Conservation (phyloP, 148 eudicot genomes). For the Fagopyrum tataricum region DNA sequence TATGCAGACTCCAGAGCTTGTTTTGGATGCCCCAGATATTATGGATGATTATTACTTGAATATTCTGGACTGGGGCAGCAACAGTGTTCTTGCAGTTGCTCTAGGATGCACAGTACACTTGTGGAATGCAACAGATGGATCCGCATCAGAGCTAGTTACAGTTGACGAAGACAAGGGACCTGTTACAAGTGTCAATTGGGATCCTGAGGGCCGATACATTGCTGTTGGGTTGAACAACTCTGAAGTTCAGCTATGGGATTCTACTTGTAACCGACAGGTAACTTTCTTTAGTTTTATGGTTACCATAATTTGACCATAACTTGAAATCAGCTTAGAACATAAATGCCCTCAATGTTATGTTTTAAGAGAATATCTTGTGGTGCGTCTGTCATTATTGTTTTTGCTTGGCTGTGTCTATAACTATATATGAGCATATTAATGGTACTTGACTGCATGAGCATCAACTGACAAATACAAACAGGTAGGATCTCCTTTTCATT, state of each 20-base stretch:
- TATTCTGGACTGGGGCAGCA: slow-evolving; percentile 84
- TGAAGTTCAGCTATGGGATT: slow-evolving; percentile 95
- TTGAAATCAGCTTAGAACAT: too few relatives aligned
- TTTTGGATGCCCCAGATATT: slow-evolving; percentile 88
- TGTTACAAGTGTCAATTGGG: slow-evolving; percentile 93
- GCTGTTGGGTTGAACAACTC: slow-evolving; percentile 80
- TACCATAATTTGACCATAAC: too few relatives aligned
- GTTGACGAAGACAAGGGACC: slow-evolving; percentile 87
- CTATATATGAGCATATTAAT: too few relatives aligned
- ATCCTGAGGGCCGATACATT: slow-evolving; percentile 87
- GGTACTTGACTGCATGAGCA: too few relatives aligned
- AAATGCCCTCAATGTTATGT: too few relatives aligned
- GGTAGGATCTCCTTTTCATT: too few relatives aligned
- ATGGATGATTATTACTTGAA: slow-evolving; percentile 87
- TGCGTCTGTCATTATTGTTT: too few relatives aligned
- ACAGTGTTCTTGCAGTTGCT: slow-evolving; percentile 87
- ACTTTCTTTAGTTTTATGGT: background rate
- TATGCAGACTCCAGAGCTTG: slow-evolving; percentile 75
- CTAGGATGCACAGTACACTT: slow-evolving; percentile 81
- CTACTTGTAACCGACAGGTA: slow-evolving; percentile 59
- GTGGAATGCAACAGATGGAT: slow-evolving; percentile 86
- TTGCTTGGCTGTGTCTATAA: too few relatives aligned
- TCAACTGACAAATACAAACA: too few relatives aligned
- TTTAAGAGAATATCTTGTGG: too few relatives aligned
- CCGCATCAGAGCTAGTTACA: slow-evolving; percentile 71